These are phyloP conservation scores for Boletus rubroflammeus DNA, from an alignment of 768 basidiomycete species.

Conservation along the genomic window DNA sequence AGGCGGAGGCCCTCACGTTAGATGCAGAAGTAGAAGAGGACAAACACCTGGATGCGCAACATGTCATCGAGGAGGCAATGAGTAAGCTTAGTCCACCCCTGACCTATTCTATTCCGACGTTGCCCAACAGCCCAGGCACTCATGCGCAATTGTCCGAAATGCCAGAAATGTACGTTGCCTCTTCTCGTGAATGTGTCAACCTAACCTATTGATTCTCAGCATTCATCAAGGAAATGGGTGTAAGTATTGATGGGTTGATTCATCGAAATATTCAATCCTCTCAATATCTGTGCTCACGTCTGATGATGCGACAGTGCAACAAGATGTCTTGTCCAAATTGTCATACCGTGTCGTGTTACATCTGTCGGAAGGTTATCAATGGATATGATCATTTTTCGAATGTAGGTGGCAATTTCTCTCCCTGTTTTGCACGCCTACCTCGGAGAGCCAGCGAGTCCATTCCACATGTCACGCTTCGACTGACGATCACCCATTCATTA, in stretches of 20 bases:
- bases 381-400: constrained; percentile 78
- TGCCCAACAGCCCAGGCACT: constrained; percentile 60
- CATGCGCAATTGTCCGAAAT: constrained; percentile 87
- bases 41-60: constrained; percentile 66
- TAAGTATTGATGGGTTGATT: constrained; percentile 36
- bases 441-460: neutral
- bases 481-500: constrained; percentile 9
- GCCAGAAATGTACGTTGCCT: constrained; percentile 58
- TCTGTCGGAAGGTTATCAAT: constrained; percentile 68
- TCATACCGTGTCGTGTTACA: constrained; percentile 72
- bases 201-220: constrained; percentile 38
- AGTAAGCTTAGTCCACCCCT: constrained; percentile 42
- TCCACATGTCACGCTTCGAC: neutral
- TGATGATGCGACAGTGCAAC: constrained; percentile 62
- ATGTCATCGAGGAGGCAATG: constrained; percentile 91
- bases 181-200: neutral
- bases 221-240: constrained; percentile 77
- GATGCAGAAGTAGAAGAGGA: constrained; percentile 69
- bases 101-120: constrained; percentile 1
- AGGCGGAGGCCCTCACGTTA: neutral
- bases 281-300: neutral
- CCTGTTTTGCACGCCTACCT: neutral
- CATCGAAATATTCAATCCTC: neutral
- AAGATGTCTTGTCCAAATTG: constrained; percentile 86
- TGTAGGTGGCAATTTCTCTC: constrained; percentile 30